phyloP scores from a whole-genome alignment of 441 rosid species.

The Gossypium schwendimanii region DNA sequence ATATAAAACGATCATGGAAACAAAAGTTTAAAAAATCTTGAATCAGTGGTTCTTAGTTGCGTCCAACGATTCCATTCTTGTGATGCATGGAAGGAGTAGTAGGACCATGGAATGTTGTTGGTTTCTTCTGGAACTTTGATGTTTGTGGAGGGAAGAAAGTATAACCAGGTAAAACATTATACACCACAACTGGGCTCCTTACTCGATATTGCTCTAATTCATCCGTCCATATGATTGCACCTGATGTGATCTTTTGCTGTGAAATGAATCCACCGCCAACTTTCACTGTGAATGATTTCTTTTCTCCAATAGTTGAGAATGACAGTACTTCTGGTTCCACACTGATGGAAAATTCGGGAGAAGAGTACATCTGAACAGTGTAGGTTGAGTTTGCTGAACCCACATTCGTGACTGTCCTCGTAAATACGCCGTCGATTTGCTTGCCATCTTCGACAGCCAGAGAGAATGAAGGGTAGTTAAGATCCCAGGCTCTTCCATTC shows the following conservation, averaged over 20 bases:
- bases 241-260: slow-evolving; percentile 20
- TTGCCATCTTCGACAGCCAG: slow-evolving; percentile 29
- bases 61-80: slow-evolving; percentile 26
- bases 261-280: slow-evolving; percentile 12
- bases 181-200: slow-evolving; percentile 28
- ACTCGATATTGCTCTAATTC: slow-evolving; percentile 19
- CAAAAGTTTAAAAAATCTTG: too few species aligned
- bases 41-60: not conserved
- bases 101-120: slow-evolving; percentile 14
- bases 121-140: not conserved
- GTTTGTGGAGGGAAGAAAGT: not conserved
- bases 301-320: slow-evolving; percentile 19
- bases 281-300: slow-evolving; percentile 17
- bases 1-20: too few species aligned
- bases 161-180: slow-evolving; percentile 22
- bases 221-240: slow-evolving; percentile 14
- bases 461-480: slow-evolving; percentile 29
- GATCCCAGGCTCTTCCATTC: slow-evolving; percentile 26
- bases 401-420: slow-evolving; percentile 43
- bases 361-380: not conserved
- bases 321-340: slow-evolving; percentile 23
- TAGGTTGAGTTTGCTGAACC: slow-evolving; percentile 32
- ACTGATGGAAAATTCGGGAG: slow-evolving; percentile 8
- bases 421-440: slow-evolving; percentile 17
- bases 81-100: slow-evolving; percentile 23